Conservation (phyloP, 2,329 filamentous ascomycete genomes). For the Colletotrichum limetticola region DNA sequence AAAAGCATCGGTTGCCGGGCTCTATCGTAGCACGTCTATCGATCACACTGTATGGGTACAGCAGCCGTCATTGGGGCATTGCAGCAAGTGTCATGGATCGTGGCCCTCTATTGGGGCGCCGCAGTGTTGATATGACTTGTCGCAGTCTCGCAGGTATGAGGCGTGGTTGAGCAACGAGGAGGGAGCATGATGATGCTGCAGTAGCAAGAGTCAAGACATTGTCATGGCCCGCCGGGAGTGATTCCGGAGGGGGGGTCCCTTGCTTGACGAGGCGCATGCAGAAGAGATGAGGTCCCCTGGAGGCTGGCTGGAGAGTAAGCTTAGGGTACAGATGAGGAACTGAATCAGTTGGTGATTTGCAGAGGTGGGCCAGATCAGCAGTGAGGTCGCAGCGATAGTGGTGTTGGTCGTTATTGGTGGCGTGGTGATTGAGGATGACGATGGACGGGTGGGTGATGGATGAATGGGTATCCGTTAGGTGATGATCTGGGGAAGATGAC, state of each 20-base stretch:
- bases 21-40: neutral
- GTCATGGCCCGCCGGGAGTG: constrained; percentile 14
- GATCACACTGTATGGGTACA: neutral
- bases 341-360: constrained; percentile 29
- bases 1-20: neutral
- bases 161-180: neutral
- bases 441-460: neutral
- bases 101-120: neutral
- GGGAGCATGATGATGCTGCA: neutral
- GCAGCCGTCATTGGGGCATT: neutral
- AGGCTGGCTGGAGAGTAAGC: neutral
- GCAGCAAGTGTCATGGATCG: neutral
- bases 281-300: neutral
- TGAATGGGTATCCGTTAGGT: neutral
- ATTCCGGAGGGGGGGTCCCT: constrained; percentile 17
- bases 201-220: neutral
- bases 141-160: neutral
- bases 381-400: neutral
- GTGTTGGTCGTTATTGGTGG: constrained; percentile 3
- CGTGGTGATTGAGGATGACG: neutral
- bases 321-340: neutral
- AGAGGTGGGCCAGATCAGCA: constrained; percentile 23
- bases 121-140: neutral
- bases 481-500: constrained; percentile 20
- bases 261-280: neutral